A percentile compares a stretch with the other conserved stretches of the same genome.
These are phyloP conservation scores for Sphenostylis stenocarpa DNA, from an alignment of 306 rosid species.

Conservation along the genomic window DNA sequence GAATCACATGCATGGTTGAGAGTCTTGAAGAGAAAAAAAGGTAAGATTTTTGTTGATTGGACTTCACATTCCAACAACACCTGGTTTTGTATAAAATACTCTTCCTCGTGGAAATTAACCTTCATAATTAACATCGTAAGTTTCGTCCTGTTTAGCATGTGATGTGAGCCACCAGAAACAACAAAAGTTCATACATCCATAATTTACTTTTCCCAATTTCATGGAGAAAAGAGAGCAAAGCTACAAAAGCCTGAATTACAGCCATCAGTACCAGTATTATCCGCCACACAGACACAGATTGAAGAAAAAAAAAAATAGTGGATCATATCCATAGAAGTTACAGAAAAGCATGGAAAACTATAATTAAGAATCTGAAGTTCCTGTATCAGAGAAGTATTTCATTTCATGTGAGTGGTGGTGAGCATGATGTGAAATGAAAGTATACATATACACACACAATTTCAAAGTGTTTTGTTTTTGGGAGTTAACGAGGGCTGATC, in stretches of 20 bases:
- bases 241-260: neutral
- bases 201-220: constrained; percentile 22
- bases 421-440: neutral
- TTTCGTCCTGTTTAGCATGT: neutral
- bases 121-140: neutral
- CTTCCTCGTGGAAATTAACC: constrained; percentile 5
- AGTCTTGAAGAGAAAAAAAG: neutral
- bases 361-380: neutral
- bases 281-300: neutral
- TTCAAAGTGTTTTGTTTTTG: neutral
- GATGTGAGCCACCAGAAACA: neutral
- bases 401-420: neutral
- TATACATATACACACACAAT: neutral
- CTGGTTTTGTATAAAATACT: neutral
- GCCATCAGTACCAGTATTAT: neutral
- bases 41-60: neutral
- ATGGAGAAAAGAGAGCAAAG: neutral
- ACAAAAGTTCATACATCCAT: neutral
- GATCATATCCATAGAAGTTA: neutral
- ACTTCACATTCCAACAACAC: neutral
- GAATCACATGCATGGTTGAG: neutral
- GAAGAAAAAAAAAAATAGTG: neutral
- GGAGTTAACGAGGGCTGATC: neutral
- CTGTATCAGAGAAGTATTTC: neutral
- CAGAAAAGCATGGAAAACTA: neutral